Conservation (phyloP, 768 basidiomycete species). For the Mycena alexandri region DNA sequence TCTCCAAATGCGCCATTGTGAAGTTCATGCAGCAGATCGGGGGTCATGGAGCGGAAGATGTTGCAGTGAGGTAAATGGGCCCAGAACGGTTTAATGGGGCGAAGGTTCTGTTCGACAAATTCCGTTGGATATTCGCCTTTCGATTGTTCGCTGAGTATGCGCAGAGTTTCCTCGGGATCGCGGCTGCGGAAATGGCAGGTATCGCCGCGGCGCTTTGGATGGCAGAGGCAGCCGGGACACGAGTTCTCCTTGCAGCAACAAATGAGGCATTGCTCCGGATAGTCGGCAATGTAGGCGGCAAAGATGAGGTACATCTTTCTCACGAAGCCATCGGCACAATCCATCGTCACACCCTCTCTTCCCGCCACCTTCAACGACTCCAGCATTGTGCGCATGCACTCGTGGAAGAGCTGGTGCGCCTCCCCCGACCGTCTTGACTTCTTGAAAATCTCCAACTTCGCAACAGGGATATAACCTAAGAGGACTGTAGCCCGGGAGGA, state of each 20-base stretch:
- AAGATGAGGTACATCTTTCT: conserved; percentile 33
- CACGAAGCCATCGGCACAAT: conserved; percentile 32
- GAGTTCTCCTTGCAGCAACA: conserved; percentile 32
- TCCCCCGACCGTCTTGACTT: conserved; percentile 34
- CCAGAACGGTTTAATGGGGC: conserved; percentile 54
- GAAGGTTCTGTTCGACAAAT: conserved; percentile 35
- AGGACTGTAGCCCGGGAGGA: conserved; percentile 44
- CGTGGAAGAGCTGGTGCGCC: conserved; percentile 50
- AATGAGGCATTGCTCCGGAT: conserved; percentile 28
- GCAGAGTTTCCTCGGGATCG: not conserved
- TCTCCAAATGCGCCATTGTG: conserved; percentile 64
- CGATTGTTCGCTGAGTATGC: conserved; percentile 33
- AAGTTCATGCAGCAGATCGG: conserved; percentile 55
- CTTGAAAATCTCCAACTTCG: conserved; percentile 45
- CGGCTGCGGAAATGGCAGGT: not conserved
- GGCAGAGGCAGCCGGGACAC: conserved; percentile 12
- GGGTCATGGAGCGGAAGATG: conserved; percentile 8
- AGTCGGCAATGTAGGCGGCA: conserved; percentile 34
- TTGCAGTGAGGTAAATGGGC: conserved; percentile 42
- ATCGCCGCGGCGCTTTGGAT: conserved; percentile 3
- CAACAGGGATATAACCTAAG: conserved; percentile 51
- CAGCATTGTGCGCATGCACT: conserved; percentile 44
- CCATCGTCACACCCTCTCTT: conserved; percentile 32
- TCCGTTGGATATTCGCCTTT: conserved; percentile 21
- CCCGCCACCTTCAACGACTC: conserved; percentile 38